These are phyloP conservation scores for Leishmania lainsoni DNA, from an alignment of 208 protist species.

Conservation along the genomic window DNA sequence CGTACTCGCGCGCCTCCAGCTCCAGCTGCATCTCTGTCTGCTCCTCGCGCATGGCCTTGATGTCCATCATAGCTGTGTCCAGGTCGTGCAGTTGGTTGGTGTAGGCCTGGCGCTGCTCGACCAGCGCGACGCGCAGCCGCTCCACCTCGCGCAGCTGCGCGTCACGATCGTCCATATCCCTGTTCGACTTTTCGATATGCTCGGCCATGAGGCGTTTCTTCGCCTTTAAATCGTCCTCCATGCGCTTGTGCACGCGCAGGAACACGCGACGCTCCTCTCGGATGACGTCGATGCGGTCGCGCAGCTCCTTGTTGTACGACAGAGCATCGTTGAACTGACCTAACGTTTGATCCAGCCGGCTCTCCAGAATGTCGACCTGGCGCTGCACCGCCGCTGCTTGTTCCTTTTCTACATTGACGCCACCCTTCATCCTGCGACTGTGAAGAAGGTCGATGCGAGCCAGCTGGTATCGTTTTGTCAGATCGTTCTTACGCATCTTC, in stretches of 20 bases:
- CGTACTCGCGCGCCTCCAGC: slow-evolving; percentile 82
- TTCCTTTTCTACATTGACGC: slow-evolving; percentile 92
- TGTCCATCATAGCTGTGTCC: slow-evolving; percentile 85
- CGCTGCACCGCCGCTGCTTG: slow-evolving; percentile 88
- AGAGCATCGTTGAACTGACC: slow-evolving; percentile 97
- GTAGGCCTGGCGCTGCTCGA: slow-evolving; percentile 84
- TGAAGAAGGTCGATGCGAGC: slow-evolving; percentile 87
- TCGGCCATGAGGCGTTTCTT: slow-evolving; percentile 95
- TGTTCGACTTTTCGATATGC: slow-evolving; percentile 94
- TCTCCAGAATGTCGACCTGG: slow-evolving; percentile 95
- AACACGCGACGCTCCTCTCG: slow-evolving; percentile 96
- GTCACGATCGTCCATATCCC: slow-evolving; percentile 95
- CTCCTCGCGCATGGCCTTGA: slow-evolving; percentile 88
- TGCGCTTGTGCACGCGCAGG: slow-evolving; percentile 95
- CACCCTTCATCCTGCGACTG: slow-evolving; percentile 84
- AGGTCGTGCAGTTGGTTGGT: slow-evolving; percentile 69
- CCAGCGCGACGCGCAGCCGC: slow-evolving; percentile 72
- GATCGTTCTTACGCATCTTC: slow-evolving; percentile 91
- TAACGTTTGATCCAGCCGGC: slow-evolving; percentile 94
- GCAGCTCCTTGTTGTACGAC: slow-evolving; percentile 94
- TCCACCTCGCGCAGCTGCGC: slow-evolving; percentile 86
- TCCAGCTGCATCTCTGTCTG: slow-evolving; percentile 86
- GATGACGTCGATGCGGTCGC: slow-evolving; percentile 96
- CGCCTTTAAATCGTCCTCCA: slow-evolving; percentile 93
- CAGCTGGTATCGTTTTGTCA: slow-evolving; percentile 85